phyloP scores from a whole-genome alignment of 345 rosid species.

The Aethionema arabicum region DNA sequence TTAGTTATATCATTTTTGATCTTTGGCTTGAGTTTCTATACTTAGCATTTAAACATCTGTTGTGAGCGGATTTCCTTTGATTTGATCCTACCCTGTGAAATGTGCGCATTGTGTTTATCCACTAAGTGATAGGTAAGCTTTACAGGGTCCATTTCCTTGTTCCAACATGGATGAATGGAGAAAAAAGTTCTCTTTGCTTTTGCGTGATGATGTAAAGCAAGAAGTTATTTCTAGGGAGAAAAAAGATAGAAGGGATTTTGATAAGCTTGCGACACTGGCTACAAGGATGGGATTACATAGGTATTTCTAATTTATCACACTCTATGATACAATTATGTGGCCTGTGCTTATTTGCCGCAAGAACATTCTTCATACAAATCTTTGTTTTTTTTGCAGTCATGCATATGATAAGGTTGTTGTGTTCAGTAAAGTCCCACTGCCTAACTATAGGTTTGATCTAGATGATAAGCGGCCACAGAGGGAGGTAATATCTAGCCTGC shows the following conservation, averaged over 20 bases:
- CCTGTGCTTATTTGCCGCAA: slow-evolving; percentile 4
- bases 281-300: slow-evolving; percentile 74
- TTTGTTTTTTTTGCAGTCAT: slow-evolving; percentile 62
- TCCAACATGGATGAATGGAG: slow-evolving; percentile 69
- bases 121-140: slow-evolving; percentile 6
- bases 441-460: slow-evolving; percentile 94
- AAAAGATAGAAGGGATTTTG: slow-evolving; percentile 75
- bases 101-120: neutral
- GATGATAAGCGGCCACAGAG: slow-evolving; percentile 89
- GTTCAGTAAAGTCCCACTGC: slow-evolving; percentile 84
- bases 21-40: too few species aligned
- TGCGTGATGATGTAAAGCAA: slow-evolving; percentile 54
- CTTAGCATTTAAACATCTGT: too few species aligned
- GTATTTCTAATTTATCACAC: slow-evolving; percentile 37
- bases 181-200: slow-evolving; percentile 52
- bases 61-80: too few species aligned
- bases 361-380: slow-evolving; percentile 28
- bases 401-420: slow-evolving; percentile 75
- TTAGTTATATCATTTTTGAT: too few species aligned
- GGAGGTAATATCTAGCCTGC: slow-evolving; percentile 55
- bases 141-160: slow-evolving; percentile 42
- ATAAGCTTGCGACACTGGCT: slow-evolving; percentile 69
- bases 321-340: slow-evolving; percentile 5
- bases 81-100: neutral
- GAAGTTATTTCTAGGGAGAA: slow-evolving; percentile 84